Evolutionary conservation across 1,284 basidiomycete genomes (phyloP), one percentile per base, ranked within the genome.

Genomic region (Taiwanofungus camphoratus): DNA sequence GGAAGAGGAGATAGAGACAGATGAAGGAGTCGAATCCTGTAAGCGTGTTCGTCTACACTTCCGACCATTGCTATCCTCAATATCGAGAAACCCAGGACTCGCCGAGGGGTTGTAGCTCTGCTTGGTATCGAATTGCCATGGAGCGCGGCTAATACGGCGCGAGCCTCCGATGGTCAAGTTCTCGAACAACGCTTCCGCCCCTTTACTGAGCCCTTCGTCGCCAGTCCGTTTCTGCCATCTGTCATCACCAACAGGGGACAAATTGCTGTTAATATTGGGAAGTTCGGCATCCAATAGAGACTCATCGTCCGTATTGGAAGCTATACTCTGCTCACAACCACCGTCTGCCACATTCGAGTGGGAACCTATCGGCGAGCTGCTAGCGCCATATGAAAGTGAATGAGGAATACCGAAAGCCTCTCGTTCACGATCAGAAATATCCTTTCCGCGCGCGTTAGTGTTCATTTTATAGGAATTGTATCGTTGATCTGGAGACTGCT

Each of bases 161-260:
- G 27, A 20, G 19, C 48, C 22, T 39, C 53, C 30, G 45, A 50
- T 45, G 45, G 64, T 64, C 29, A 77, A 49, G 23, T 65, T 66
- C 44, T 65, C 67, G 48, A 83, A 73, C 13, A 82, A 58, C 24
- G 68, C 74, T 46, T 77, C 72, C 0, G 78, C 78, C 7, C 69
- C 73, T 23, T 63, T 55, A 50, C 74, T 79, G 36, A 77, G 52
- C 31, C 67, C 68, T 5, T 68, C 42, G 19, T 24, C 30, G 5
- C 15, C 40, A 4, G 23, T 24, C 3, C 27, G 15, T 27, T 62
- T 55, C 5, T 51, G 62, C 71, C 73, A 76, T 22, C 61, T 50
- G 3, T 63, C 59, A 37, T 65, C 64, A 15, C 64, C 68, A 1
- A 74, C 55, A 8, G 70, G 69, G n/a, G 53, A 55, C 7, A 43